Evolutionary conservation across 169 alveolate genomes (phyloP).

Genomic region (Plasmodium sp.): DNA sequence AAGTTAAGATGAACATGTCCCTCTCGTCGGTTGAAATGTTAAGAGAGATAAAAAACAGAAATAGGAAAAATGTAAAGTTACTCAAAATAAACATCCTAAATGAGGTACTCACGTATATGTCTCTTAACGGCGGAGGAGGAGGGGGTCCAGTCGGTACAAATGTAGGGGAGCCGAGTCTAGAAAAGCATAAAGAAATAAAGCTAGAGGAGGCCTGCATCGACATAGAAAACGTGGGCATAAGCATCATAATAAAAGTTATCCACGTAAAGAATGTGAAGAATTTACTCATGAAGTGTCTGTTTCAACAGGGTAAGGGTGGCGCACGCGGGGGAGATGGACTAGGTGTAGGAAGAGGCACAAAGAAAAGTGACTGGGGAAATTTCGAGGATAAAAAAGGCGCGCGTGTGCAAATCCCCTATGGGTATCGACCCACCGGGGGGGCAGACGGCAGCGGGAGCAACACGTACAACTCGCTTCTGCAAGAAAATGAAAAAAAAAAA

Average conservation of each 20-base stretch:
- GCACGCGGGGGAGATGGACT: not conserved
- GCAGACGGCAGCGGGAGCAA: not conserved
- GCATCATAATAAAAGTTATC: slow-evolving; percentile 59
- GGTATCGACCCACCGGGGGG: not conserved
- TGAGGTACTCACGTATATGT: slow-evolving; percentile 21
- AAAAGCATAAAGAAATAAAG: slow-evolving; percentile 56
- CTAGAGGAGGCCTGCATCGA: slow-evolving; percentile 46
- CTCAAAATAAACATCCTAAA: slow-evolving; percentile 53
- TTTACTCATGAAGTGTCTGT: slow-evolving; percentile 13
- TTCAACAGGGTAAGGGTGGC: not conserved
- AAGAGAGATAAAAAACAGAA: slow-evolving; percentile 49
- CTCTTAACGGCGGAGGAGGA: not conserved
- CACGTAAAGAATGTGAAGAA: slow-evolving; percentile 46
- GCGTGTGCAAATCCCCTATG: not conserved
- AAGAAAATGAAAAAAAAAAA: slow-evolving; percentile 37
- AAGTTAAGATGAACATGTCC: slow-evolving; percentile 7
- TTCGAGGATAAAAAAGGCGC: not conserved
- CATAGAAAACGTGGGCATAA: slow-evolving; percentile 63
- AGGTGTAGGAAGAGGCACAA: not conserved
- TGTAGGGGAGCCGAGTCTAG: not conserved
- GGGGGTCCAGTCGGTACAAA: not conserved
- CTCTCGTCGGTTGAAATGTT: slow-evolving; percentile 50
- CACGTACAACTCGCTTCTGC: slow-evolving; percentile 3
- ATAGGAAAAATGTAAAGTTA: slow-evolving; percentile 49
- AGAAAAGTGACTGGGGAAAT: not conserved